These are phyloP conservation scores for Kwoniella europaea DNA, from an alignment of 768 basidiomycete species.

Conservation along the genomic window DNA sequence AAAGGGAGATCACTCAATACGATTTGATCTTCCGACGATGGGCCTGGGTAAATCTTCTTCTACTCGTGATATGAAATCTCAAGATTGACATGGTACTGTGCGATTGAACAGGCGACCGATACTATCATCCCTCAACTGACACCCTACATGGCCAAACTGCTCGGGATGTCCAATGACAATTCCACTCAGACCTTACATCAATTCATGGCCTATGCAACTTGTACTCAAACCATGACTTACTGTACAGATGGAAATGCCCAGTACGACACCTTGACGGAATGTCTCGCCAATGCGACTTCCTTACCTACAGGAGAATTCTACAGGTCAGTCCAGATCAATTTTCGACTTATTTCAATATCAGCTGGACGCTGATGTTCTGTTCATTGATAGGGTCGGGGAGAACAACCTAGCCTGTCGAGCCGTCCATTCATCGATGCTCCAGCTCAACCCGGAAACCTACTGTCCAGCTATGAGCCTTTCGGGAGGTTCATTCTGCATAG, in stretches of 20 bases:
- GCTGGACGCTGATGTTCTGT: neutral
- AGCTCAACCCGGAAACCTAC: slow-evolving; percentile 27
- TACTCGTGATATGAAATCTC: neutral
- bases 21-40: slow-evolving; percentile 34
- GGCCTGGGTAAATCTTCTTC: slow-evolving; percentile 25
- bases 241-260: slow-evolving; percentile 33
- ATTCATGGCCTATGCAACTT: slow-evolving; percentile 30
- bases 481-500: slow-evolving; percentile 39
- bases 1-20: slow-evolving; percentile 25
- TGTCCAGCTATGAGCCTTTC: slow-evolving; percentile 37
- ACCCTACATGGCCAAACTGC: slow-evolving; percentile 34
- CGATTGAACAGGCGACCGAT: slow-evolving; percentile 25
- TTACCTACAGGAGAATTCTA: slow-evolving; percentile 16
- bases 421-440: slow-evolving; percentile 35
- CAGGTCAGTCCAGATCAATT: neutral
- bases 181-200: slow-evolving; percentile 28
- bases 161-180: slow-evolving; percentile 25
- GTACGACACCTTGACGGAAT: slow-evolving; percentile 22
- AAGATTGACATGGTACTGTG: neutral
- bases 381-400: slow-evolving; percentile 19
- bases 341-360: neutral
- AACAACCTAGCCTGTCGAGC: slow-evolving; percentile 40
- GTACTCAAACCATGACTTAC: slow-evolving; percentile 19
- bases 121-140: slow-evolving; percentile 35
- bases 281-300: neutral